Evolutionary conservation across 176 grass and related monocot species (phyloP), one percentile per base, ranked within the genome.

Genomic region (Dactylis glomerata): DNA sequence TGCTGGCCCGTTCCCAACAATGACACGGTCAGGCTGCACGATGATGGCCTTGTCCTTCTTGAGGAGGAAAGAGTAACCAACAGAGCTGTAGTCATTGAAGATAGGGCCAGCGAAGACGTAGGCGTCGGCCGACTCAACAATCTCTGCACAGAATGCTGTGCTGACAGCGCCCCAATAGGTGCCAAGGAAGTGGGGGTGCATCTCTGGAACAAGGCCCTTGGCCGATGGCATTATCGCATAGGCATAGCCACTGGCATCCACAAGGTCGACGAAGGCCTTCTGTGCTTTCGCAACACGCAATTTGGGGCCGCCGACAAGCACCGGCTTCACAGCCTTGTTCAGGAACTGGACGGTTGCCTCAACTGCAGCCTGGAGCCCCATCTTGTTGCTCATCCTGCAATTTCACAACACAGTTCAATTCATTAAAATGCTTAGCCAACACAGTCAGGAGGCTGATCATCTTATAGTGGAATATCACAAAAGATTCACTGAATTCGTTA

Each of bases 61-160:
- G 23, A 85, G 57, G 20, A 91, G 89, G 13, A 91, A 76, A 0
- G 89, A 88, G 81, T 91, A 91, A 16, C 85, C 89, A 65, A 91
- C 89, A 3, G 81, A 91, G 76, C 89, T 88, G 71, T 88, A 88
- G 81, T 88, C 89, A 13, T 97, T 97, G 68, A 97, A 97, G 78
- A 97, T 90, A 34, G 94, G 94, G 41, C 94, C 94, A 22, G 85
- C 94, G 56, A 97, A 97, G 75, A 97, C 38, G 76, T 91, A 91
- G 30, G 85, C 84, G 73, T 91, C 89, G 16, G 89, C 74, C 37
- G 89, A 91, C 76, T 91, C 89, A 0, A 91, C 85, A 0, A 91
- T 91, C 30, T 91, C 89, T 49, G 85, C 85, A 79, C 85, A 91
- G 44, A 91, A 84, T 6, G 85, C 76, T 37, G 89, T 84, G 69